phyloP scores from a whole-genome alignment of 73 alveolate genomes.

The Symbiodinium natans region DNA sequence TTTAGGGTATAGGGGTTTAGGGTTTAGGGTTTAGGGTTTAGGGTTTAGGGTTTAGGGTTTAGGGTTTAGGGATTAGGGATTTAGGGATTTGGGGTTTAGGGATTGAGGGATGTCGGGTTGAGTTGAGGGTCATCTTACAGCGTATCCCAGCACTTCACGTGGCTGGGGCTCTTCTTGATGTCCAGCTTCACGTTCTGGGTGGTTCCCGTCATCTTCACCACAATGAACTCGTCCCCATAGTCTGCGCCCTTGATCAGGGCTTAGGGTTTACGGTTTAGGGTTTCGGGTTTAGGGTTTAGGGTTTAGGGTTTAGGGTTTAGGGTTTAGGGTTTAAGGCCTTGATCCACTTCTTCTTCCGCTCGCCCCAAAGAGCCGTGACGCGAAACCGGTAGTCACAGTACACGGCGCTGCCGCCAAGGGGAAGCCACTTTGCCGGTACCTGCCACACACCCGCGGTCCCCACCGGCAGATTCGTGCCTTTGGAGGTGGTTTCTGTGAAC shows the following conservation, averaged over 20 bases:
- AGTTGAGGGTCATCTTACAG: background rate
- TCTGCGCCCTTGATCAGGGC: background rate
- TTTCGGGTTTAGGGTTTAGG: no score
- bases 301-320: background rate
- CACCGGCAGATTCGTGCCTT: background rate
- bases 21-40: background rate
- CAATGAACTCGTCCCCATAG: background rate
- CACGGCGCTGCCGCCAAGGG: background rate
- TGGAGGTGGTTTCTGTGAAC: background rate
- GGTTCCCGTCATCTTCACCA: background rate
- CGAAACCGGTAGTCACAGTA: background rate
- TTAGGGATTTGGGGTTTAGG: background rate
- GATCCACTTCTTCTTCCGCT: background rate
- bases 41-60: background rate
- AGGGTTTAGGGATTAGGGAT: background rate
- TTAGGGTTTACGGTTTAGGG: no score
- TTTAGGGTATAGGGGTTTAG: no score
- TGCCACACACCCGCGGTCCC: background rate
- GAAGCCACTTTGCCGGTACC: background rate
- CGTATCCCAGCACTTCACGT: background rate
- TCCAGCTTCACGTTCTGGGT: background rate
- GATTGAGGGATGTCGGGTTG: background rate
- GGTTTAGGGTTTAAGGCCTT: no score
- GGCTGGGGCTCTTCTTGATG: background rate
- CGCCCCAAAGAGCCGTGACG: background rate